Percentiles rank a stretch among this genome's conserved stretches.
Conservation (phyloP, 768 basidiomycete species). For the Phanerochaete sordida region DNA sequence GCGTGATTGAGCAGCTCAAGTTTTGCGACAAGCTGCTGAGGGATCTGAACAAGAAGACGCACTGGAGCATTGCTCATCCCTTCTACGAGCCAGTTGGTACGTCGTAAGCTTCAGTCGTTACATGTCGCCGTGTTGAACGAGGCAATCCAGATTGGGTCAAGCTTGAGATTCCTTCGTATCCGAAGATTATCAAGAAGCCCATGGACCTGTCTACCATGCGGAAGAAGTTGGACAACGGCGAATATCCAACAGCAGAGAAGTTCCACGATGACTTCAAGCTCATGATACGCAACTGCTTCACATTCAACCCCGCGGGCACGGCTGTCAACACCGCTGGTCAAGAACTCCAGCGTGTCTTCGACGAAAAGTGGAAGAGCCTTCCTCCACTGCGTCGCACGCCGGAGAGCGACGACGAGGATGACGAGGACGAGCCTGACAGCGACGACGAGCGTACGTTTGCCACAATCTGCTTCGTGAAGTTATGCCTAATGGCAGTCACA, state of each 20-base stretch:
- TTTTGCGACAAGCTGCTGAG: conserved; percentile 74
- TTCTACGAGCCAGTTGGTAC: conserved; percentile 97
- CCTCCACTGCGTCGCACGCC: conserved; percentile 51
- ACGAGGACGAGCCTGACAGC: conserved; percentile 57
- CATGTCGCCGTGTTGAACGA: background rate
- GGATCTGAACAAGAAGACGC: conserved; percentile 78
- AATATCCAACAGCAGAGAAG: conserved; percentile 74
- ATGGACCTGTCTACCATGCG: conserved; percentile 94
- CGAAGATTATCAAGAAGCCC: conserved; percentile 85
- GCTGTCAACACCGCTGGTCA: conserved; percentile 84
- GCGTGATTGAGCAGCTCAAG: conserved; percentile 78
- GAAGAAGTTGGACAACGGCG: conserved; percentile 72
- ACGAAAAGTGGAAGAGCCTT: conserved; percentile 85
- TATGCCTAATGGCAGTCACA: conserved; percentile 30
- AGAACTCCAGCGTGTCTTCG: conserved; percentile 82
- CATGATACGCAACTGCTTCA: conserved; percentile 92
- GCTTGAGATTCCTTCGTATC: conserved; percentile 80
- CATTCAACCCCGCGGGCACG: conserved; percentile 87
- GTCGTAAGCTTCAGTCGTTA: no score
- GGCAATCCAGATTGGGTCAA: conserved; percentile 61
- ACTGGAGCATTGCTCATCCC: conserved; percentile 66
- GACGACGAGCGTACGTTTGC: conserved; percentile 68
- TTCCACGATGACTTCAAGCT: conserved; percentile 91
- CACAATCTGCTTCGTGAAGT: conserved; percentile 8
- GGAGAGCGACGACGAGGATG: conserved; percentile 57